These are phyloP conservation scores for Kodamaea fungicola DNA, from an alignment of 1,139 yeast genomes.

Conservation along the genomic window DNA sequence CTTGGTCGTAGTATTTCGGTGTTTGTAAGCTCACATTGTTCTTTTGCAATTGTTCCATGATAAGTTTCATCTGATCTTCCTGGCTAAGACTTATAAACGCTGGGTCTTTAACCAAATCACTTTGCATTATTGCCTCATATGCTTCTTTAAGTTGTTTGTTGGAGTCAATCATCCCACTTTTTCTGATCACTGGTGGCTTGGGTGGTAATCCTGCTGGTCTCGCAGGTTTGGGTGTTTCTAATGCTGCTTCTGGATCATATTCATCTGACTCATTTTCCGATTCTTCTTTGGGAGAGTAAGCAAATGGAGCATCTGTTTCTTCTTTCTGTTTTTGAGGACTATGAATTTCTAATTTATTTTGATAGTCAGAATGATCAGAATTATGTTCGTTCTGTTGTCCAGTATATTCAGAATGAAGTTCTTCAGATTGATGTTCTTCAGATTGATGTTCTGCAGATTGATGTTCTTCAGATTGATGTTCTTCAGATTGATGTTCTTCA, in stretches of 20 bases:
- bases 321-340: neutral
- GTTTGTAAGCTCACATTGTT: conserved; percentile 23
- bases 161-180: conserved; percentile 7
- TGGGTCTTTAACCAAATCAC: conserved; percentile 31
- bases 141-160: conserved; percentile 25
- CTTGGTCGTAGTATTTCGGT: conserved; percentile 35
- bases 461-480: too few relatives aligned
- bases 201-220: conserved; percentile 24
- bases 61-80: conserved; percentile 31
- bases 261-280: conserved; percentile 12
- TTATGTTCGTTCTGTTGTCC: conserved; percentile 1
- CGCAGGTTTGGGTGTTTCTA: conserved; percentile 1
- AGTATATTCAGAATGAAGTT: neutral
- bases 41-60: conserved; percentile 26
- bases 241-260: conserved; percentile 22
- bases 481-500: too few relatives aligned
- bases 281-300: neutral
- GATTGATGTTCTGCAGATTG: too few relatives aligned
- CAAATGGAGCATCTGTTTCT: too few relatives aligned
- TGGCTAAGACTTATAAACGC: conserved; percentile 27
- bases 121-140: conserved; percentile 32
- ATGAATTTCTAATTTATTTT: neutral
- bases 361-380: neutral
- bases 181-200: conserved; percentile 26
- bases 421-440: too few relatives aligned